These are phyloP conservation scores for Collariella sp. DNA, from an alignment of 495 filamentous ascomycete species.

Conservation along the genomic window DNA sequence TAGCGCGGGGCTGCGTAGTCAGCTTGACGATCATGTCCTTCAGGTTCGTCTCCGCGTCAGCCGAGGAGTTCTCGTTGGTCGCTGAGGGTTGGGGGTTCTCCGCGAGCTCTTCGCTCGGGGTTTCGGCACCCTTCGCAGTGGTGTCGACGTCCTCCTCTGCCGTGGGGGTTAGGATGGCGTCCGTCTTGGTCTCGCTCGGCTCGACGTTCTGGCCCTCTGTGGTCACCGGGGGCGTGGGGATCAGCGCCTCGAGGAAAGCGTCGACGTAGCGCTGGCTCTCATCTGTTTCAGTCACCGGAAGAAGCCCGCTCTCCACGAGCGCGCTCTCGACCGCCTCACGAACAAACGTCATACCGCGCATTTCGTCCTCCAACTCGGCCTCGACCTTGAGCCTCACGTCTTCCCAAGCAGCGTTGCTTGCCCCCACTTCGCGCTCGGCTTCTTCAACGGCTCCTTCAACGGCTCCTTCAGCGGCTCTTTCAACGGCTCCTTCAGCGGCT, in stretches of 20 bases:
- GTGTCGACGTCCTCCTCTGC: not conserved
- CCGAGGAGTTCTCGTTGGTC: not conserved
- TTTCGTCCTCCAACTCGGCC: constrained; percentile 47
- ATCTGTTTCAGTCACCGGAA: constrained; percentile 25
- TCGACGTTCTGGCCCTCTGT: constrained; percentile 7
- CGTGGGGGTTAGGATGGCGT: not conserved
- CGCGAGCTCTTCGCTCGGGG: too few species aligned
- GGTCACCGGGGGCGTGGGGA: constrained; percentile 8
- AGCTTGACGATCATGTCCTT: constrained; percentile 25
- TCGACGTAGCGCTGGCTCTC: constrained; percentile 34
- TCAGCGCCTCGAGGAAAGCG: constrained; percentile 34
- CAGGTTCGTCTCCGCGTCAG: constrained; percentile 8
- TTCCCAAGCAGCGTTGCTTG: constrained; percentile 38
- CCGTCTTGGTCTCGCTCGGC: not conserved
- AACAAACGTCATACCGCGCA: constrained; percentile 35
- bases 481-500: constrained; percentile 18
- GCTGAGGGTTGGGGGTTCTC: constrained; percentile 6
- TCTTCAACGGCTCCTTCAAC: constrained; percentile 19
- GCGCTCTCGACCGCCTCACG: constrained; percentile 39
- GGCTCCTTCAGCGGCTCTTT: constrained; percentile 22
- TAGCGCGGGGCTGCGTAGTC: constrained; percentile 9
- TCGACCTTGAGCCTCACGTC: constrained; percentile 46
- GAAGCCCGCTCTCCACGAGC: constrained; percentile 35
- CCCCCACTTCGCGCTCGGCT: constrained; percentile 20
- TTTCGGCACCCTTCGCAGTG: not conserved